phyloP scores from a whole-genome alignment of 352 stramenopile genomes.

The Globisporangium cystogenes region DNA sequence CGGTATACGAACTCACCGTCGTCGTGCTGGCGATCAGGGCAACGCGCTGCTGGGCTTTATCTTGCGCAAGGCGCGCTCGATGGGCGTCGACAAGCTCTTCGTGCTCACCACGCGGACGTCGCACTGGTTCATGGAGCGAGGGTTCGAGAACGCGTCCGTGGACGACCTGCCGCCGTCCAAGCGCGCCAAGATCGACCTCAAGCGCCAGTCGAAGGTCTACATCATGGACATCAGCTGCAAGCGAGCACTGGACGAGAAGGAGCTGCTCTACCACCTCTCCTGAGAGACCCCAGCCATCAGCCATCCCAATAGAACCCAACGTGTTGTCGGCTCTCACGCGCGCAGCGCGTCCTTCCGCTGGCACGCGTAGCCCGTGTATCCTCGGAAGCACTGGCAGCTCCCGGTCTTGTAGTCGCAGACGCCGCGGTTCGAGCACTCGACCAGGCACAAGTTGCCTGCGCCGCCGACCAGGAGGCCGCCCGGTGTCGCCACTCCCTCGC shows the following conservation, averaged over 20 bases:
- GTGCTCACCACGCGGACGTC: conserved; percentile 98
- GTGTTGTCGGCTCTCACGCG: conserved; percentile 2
- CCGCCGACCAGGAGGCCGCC: conserved; percentile 34
- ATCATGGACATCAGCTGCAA: conserved; percentile 87
- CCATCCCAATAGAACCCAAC: background rate
- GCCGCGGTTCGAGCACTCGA: conserved; percentile 91
- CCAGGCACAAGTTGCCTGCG: conserved; percentile 83
- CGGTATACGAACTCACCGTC: background rate
- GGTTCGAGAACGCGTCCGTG: conserved; percentile 90
- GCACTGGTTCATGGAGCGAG: conserved; percentile 97
- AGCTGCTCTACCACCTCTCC: conserved; percentile 67
- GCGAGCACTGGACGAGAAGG: conserved; percentile 77
- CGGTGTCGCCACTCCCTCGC: conserved; percentile 33
- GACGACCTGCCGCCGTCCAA: conserved; percentile 85
- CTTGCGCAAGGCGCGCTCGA: conserved; percentile 79
- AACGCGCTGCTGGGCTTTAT: conserved; percentile 91
- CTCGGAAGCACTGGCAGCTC: conserved; percentile 84
- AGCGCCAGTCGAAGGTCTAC: conserved; percentile 85
- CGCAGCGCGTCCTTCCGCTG: conserved; percentile 35
- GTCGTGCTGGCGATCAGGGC: conserved; percentile 27
- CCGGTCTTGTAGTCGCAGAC: conserved; percentile 86
- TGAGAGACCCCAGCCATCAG: conserved; percentile 6
- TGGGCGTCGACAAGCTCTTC: conserved; percentile 91
- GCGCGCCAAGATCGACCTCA: conserved; percentile 69
- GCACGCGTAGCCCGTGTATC: conserved; percentile 60